These are phyloP conservation scores for Suillus variegatus DNA, from an alignment of 768 basidiomycete genomes.

Conservation along the genomic window DNA sequence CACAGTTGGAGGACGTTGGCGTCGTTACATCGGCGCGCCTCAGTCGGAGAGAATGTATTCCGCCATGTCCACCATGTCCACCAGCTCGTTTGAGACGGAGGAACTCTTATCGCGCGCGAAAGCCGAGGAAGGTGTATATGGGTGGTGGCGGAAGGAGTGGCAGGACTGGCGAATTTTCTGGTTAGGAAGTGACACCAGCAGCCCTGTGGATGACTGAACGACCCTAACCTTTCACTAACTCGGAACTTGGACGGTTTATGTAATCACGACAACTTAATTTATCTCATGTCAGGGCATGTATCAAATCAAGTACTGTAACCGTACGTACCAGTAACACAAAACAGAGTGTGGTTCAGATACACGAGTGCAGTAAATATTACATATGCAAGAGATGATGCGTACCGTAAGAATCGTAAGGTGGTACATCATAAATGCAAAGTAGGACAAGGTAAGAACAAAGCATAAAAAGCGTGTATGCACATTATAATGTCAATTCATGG, in stretches of 20 bases:
- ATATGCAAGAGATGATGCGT: constrained; percentile 25
- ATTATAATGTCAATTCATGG: constrained; percentile 9
- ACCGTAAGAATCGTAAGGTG: constrained; percentile 24
- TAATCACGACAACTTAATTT: background rate
- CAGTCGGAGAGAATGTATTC: constrained; percentile 47
- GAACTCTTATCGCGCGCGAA: constrained; percentile 48
- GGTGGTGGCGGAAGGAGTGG: constrained; percentile 71
- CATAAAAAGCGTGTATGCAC: constrained; percentile 12
- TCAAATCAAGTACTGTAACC: background rate
- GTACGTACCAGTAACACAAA: background rate
- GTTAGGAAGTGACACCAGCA: constrained; percentile 60
- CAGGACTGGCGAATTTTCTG: constrained; percentile 84
- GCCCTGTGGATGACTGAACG: constrained; percentile 19
- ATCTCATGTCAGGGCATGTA: background rate
- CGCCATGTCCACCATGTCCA: constrained; percentile 45
- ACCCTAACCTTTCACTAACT: constrained; percentile 13
- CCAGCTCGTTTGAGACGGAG: constrained; percentile 48
- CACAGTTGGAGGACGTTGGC: constrained; percentile 49
- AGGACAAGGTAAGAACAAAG: constrained; percentile 15
- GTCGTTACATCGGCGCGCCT: constrained; percentile 33
- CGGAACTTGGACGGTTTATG: too few relatives aligned
- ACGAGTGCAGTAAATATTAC: constrained; percentile 28
- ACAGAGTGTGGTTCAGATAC: constrained; percentile 18
- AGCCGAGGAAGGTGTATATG: constrained; percentile 70
- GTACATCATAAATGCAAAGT: constrained; percentile 20